These are phyloP conservation scores for Baorangia bicolor DNA, from an alignment of 768 basidiomycete species.

Conservation along the genomic window DNA sequence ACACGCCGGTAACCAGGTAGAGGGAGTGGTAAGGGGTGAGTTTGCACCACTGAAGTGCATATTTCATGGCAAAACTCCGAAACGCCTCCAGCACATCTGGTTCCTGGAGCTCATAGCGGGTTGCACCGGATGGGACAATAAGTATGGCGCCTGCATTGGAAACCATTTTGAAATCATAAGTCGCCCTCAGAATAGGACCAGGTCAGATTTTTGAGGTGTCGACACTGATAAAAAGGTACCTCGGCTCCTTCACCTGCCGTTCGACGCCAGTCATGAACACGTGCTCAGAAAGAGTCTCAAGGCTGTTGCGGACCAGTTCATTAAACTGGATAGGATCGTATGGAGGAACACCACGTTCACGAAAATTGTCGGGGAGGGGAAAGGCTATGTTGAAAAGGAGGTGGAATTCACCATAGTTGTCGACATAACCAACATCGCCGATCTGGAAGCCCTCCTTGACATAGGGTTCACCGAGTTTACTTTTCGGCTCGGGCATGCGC, in stretches of 20 bases:
- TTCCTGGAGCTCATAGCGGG: background rate
- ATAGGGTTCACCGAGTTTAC: slow-evolving; percentile 21
- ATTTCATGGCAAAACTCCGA: background rate
- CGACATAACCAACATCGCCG: slow-evolving; percentile 36
- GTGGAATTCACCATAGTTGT: slow-evolving; percentile 25
- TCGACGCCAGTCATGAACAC: background rate
- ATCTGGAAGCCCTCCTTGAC: slow-evolving; percentile 27
- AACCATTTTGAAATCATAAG: background rate
- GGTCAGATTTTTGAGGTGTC: background rate
- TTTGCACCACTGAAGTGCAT: background rate
- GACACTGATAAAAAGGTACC: background rate
- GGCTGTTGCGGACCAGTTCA: background rate
- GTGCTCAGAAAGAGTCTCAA: background rate
- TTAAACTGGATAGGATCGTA: background rate
- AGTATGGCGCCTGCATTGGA: slow-evolving; percentile 1
- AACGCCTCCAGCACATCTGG: background rate
- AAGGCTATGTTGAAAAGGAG: slow-evolving; percentile 34
- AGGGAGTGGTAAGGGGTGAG: background rate
- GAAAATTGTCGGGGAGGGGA: slow-evolving; percentile 19
- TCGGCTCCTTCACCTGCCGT: too few species aligned
- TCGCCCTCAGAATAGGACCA: background rate
- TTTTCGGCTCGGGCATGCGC: slow-evolving; percentile 28
- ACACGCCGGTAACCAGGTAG: slow-evolving; percentile 6
- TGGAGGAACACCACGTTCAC: background rate
- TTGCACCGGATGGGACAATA: slow-evolving; percentile 5